Base-by-base conservation (phyloP, 2,329 filamentous ascomycete species). In the Byssochlamys sp. region DNA sequence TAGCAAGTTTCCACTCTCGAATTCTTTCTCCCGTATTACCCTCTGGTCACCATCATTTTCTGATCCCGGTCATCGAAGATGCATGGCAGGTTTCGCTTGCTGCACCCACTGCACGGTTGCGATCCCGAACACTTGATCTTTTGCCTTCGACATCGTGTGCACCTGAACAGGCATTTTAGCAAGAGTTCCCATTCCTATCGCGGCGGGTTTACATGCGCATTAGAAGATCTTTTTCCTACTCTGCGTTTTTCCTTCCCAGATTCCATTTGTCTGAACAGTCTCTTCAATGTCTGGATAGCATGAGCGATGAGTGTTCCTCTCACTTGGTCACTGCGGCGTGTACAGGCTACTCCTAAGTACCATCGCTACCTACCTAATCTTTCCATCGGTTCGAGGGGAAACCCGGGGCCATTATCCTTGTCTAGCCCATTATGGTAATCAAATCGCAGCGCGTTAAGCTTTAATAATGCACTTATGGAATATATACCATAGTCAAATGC, bases 41-140 rank as follows among this genome's bases (percentile, higher is more conserved):
- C 75, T 67, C 71, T 70, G 12, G 78, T 78, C 3, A 81, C 78
- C 3, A 80, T 64, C 12, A 81, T 69, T 60, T 80, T 80, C 54
- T 79, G 75, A 39, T 78, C 74, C n/a, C 72, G 70, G 45, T 78
- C 75, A 58, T 78, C 74, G 54, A 78, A 78, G 4, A 68, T 66
- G 56, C 77, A 78, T 1, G 67, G 59, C 19, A 76, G 64, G n/a
- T 72, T 74, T 25, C 75, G 70, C 59, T 76, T 77, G 49, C 65
- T 72, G 62, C 77, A 79, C n/a, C 69, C 70, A 52, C 74, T 71
- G 63, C 76, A 78, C 12, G 76, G 76, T 57, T 72, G 67, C 4
- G 66, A 63, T 11, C 75, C 76, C 24, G 74, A 73, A 61, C 76
- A 78, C 61, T 74, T 75, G 61, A 78, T 77, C 62, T 78, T 78